A percentile compares a stretch with the other conserved stretches of the same genome.
Evolutionary conservation across 139 green algal species (phyloP).

Genomic region (Chlorella sp.): DNA sequence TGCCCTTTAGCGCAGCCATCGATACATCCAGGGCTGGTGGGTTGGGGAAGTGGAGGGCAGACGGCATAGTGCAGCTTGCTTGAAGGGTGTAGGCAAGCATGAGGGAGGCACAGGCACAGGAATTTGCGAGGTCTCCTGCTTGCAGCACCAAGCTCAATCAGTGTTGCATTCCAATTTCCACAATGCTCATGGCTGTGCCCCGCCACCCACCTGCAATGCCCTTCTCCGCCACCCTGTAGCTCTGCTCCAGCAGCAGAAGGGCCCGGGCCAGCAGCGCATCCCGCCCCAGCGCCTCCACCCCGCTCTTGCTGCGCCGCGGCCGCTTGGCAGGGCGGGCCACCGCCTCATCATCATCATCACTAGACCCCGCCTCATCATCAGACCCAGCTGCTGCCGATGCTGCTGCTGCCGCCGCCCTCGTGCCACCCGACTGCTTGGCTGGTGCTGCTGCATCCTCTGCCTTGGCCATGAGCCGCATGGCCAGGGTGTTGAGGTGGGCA

Average conservation of each 20-base stretch:
- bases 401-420: neutral
- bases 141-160: neutral
- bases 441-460: neutral
- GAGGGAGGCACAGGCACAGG: no score
- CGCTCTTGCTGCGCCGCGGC: conserved; percentile 15
- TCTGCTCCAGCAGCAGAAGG: conserved; percentile 34
- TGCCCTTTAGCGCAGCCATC: neutral
- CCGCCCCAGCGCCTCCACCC: neutral
- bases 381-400: neutral
- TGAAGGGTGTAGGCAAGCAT: no score
- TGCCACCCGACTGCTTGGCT: neutral
- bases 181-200: neutral
- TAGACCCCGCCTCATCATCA: neutral
- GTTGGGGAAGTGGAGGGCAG: neutral
- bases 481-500: conserved; percentile 67
- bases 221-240: conserved; percentile 50
- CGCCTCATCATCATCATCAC: neutral
- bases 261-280: conserved; percentile 30
- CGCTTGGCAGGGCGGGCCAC: conserved; percentile 30
- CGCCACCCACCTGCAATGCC: conserved; percentile 48
- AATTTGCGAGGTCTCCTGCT: no score
- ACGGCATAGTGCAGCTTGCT: no score
- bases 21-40: neutral
- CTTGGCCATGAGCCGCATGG: conserved; percentile 43
- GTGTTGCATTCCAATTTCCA: no score